Conservation (phyloP, 2,329 filamentous ascomycete species). For the Cercospora citrullina region DNA sequence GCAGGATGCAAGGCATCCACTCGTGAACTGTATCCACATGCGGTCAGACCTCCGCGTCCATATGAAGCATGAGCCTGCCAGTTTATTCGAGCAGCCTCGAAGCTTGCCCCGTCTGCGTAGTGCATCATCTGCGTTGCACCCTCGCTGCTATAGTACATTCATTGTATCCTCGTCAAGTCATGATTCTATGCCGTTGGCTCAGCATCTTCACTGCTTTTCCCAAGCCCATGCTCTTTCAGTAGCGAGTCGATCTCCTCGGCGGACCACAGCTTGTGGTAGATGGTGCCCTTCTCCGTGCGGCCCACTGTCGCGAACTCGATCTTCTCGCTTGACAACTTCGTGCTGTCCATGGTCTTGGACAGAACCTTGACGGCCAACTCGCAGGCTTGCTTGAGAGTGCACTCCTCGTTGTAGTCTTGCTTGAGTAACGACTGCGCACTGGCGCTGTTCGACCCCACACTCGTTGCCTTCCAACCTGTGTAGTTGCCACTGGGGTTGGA, state of each 20-base stretch:
- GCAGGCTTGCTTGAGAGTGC: slow-evolving; percentile 92
- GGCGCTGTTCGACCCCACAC: slow-evolving; percentile 95
- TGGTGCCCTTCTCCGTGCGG: slow-evolving; percentile 89
- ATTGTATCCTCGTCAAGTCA: slow-evolving; percentile 4
- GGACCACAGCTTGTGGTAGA: slow-evolving; percentile 97
- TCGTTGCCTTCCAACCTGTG: slow-evolving; percentile 98
- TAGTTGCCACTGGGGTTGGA: slow-evolving; percentile 99
- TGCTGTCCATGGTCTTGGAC: slow-evolving; percentile 99
- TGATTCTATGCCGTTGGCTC: slow-evolving; percentile 22
- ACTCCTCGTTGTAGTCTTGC: slow-evolving; percentile 99
- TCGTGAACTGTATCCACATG: neutral
- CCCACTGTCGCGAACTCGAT: slow-evolving; percentile 99
- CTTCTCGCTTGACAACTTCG: slow-evolving; percentile 98
- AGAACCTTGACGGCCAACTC: slow-evolving; percentile 97
- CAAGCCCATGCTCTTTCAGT: slow-evolving; percentile 92
- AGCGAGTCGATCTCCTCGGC: slow-evolving; percentile 94
- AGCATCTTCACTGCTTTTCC: slow-evolving; percentile 71
- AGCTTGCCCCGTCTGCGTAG: neutral
- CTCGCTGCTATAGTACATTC: slow-evolving; percentile 9
- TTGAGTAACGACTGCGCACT: slow-evolving; percentile 95
- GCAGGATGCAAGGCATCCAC: neutral
- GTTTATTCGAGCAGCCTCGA: neutral
- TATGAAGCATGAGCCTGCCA: neutral
- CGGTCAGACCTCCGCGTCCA: neutral
- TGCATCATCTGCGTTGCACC: neutral